Base-by-base conservation (phyloP, 1,139 yeast genomes). In the Entelexis sorbosivorans region DNA sequence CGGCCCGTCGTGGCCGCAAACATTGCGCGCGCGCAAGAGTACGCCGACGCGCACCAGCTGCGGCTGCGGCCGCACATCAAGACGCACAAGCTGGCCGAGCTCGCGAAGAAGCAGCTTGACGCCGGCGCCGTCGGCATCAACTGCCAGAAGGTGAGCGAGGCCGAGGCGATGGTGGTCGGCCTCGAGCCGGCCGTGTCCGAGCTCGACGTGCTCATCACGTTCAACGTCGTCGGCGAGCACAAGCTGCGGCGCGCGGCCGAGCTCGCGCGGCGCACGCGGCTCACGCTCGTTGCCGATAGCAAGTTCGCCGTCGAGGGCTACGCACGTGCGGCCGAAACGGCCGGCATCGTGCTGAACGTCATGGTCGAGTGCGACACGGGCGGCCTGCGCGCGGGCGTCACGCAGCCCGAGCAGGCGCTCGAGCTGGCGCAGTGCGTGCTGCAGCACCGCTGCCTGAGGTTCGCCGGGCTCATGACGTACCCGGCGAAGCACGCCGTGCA, bases 291-390 rank as follows among this genome's bases (percentile, higher is more conserved):
- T 5, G 56, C 53, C 28, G 56, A 53, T 24, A 45, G 48, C 47
- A 22, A 8, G 29, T 39, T 36, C 20, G 31, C 47, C 6, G 31
- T 51, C 11, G 31, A 36, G 11, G 52, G 51, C 8, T 51, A 52
- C 29, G 47, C 53, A 13, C 33, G 28, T 13, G 54, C 56, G 1
- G 43, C 48, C 3, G 26, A 13, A 9, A 16, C 5, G 20, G 46
- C 49, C 16, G 45, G 44, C n/a, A 17, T 33, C 5, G 31, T 17
- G 5, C 44, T 52, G 26, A 34, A 38, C 38, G 52, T 53, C 11
- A 47, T 50, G 48, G 34, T 53, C 32, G 56, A 53, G 46, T 53
- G 56, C 34, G 56, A 53, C 42, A 53, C 53, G 11, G 56, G 56
- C 26, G 56, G 56, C 8, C 48, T 48, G 24, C 54, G 56, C 14